Percentiles rank a stretch among this genome's conserved stretches.
phyloP scores from a whole-genome alignment of 78 protist genomes.

The Dictyostelium firmibasis region DNA sequence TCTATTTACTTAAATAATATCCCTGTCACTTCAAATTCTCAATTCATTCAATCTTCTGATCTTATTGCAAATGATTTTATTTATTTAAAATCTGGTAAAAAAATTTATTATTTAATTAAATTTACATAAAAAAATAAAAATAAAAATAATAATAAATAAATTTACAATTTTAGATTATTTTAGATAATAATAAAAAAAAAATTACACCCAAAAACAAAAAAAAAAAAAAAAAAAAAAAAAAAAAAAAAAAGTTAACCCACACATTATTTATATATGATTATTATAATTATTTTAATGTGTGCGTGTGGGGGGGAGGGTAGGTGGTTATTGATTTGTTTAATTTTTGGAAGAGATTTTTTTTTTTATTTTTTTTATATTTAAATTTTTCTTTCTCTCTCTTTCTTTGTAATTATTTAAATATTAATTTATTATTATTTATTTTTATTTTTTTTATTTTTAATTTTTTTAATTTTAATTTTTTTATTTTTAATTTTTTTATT shows the following conservation, averaged over 20 bases:
- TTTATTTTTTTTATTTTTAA: background rate
- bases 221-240: background rate
- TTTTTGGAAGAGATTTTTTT: background rate
- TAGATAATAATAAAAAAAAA: background rate
- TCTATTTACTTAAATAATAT: constrained; percentile 35
- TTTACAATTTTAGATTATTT: background rate
- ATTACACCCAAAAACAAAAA: background rate
- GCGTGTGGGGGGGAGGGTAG: background rate
- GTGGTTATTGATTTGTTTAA: background rate
- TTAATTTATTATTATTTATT: background rate
- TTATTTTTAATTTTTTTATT: too few relatives aligned
- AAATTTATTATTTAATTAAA: constrained; percentile 35
- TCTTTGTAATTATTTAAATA: background rate
- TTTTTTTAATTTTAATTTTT: too few relatives aligned
- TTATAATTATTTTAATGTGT: background rate
- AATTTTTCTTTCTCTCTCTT: background rate
- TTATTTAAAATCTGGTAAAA: constrained; percentile 25
- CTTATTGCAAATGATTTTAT: constrained; percentile 16
- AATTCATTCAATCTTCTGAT: background rate
- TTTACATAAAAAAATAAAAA: constrained; percentile 4
- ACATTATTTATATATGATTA: background rate
- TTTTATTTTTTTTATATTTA: background rate
- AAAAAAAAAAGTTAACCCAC: background rate
- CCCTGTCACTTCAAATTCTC: background rate
- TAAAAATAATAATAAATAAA: background rate